These are phyloP conservation scores for Xylaria sp. DNA, from an alignment of 2,329 filamentous ascomycete species.

Conservation along the genomic window DNA sequence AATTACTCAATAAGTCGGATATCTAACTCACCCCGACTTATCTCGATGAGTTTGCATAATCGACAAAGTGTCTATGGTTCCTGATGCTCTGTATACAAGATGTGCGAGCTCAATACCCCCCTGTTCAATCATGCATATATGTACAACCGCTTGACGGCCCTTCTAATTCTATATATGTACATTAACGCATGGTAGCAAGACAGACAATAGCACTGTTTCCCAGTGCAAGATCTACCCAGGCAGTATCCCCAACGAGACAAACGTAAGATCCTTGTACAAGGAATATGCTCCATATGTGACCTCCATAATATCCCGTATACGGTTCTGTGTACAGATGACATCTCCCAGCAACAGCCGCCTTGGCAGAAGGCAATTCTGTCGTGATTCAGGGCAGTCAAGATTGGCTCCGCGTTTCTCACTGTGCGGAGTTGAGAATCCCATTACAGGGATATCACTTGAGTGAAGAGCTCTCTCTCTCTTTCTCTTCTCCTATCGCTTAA, in stretches of 20 bases:
- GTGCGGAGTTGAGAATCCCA: no score
- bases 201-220: neutral
- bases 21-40: no score
- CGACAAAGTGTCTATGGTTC: no score
- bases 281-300: no score
- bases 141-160: neutral
- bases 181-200: neutral
- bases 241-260: neutral
- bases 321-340: neutral
- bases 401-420: no score
- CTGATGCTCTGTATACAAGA: neutral
- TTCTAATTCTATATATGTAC: conserved; percentile 10
- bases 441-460: no score
- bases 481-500: neutral
- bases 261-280: no score
- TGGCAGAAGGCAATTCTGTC: neutral
- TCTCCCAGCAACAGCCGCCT: neutral
- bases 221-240: neutral
- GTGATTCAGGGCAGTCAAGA: no score
- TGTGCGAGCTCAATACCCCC: neutral
- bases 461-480: no score
- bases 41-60: neutral
- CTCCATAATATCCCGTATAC: no score
- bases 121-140: neutral
- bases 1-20: neutral